Percentiles rank a stretch among this genome's conserved stretches.
These are phyloP conservation scores for Fusarium cicatricum DNA, from an alignment of 2,329 filamentous ascomycete species.

Conservation along the genomic window DNA sequence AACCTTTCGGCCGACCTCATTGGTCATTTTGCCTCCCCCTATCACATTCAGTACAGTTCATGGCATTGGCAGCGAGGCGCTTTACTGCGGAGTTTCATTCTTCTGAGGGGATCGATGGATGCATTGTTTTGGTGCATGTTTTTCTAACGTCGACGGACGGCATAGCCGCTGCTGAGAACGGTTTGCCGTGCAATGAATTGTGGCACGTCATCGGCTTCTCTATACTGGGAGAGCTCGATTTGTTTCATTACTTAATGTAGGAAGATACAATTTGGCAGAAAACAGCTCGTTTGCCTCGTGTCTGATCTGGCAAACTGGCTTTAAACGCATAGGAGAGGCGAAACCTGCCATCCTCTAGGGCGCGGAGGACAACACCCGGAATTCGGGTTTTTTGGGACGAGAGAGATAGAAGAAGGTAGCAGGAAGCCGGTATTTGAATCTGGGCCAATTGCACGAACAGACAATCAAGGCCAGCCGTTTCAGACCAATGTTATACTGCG, in stretches of 20 bases:
- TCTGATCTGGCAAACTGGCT: slow-evolving; percentile 3
- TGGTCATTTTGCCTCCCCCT: slow-evolving; percentile 34
- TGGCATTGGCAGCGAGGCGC: slow-evolving; percentile 48
- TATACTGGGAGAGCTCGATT: slow-evolving; percentile 3
- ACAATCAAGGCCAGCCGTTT: neutral
- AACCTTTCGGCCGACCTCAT: slow-evolving; percentile 24
- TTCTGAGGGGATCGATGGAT: slow-evolving; percentile 31
- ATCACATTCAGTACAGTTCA: slow-evolving; percentile 39
- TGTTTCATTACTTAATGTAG: neutral
- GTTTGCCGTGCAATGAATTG: slow-evolving; percentile 5
- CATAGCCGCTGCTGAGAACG: slow-evolving; percentile 2
- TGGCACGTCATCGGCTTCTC: slow-evolving; percentile 10
- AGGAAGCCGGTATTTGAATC: neutral
- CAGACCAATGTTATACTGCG: neutral
- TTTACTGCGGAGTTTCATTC: slow-evolving; percentile 43
- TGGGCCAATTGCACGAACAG: neutral
- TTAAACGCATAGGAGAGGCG: neutral
- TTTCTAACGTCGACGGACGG: slow-evolving; percentile 29
- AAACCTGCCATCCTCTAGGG: neutral
- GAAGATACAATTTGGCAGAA: neutral
- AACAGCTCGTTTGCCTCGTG: neutral
- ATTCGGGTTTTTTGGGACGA: neutral
- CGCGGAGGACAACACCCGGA: neutral
- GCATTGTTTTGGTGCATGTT: slow-evolving; percentile 41
- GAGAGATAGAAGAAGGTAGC: neutral